Conservation (phyloP, 192 early-diverging fungal genomes). For the Rhizophagus sp. region DNA sequence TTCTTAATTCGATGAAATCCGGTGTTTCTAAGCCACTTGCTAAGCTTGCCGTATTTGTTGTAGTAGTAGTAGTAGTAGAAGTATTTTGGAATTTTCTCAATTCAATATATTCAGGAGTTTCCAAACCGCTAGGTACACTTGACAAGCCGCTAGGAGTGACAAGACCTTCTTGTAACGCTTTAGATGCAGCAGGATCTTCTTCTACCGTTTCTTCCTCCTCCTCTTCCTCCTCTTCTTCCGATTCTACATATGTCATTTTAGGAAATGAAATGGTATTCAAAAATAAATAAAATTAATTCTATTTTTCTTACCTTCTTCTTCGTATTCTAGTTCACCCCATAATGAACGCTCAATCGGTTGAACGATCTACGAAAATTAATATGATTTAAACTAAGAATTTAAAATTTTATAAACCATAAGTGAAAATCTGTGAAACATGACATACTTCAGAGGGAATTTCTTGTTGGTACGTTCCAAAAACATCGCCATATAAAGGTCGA, state of each 20-base stretch:
- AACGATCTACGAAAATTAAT: slow-evolving; percentile 41
- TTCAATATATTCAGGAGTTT: slow-evolving; percentile 85
- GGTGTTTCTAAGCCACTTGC: slow-evolving; percentile 80
- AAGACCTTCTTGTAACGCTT: slow-evolving; percentile 60
- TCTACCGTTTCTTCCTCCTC: slow-evolving; percentile 63
- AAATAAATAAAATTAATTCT: neutral
- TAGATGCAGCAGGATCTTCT: slow-evolving; percentile 51
- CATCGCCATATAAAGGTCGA: slow-evolving; percentile 94
- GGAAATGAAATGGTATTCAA: neutral
- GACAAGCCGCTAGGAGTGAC: slow-evolving; percentile 84
- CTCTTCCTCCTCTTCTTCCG: slow-evolving; percentile 67
- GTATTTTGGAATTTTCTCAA: slow-evolving; percentile 74
- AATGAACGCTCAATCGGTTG: slow-evolving; percentile 70
- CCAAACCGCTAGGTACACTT: slow-evolving; percentile 73
- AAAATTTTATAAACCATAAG: neutral
- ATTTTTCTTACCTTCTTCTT: slow-evolving; percentile 61
- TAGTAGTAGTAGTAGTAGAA: neutral
- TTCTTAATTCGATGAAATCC: slow-evolving; percentile 85
- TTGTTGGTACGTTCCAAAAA: slow-evolving; percentile 74
- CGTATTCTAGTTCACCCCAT: slow-evolving; percentile 90
- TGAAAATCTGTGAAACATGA: neutral
- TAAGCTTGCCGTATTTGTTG: slow-evolving; percentile 27
- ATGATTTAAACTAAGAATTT: neutral
- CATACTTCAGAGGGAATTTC: slow-evolving; percentile 57
- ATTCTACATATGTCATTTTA: slow-evolving; percentile 34